Evolutionary conservation across 495 filamentous ascomycete species (phyloP), one percentile per base, ranked within the genome.

Genomic region (Chaetomium fimeti): DNA sequence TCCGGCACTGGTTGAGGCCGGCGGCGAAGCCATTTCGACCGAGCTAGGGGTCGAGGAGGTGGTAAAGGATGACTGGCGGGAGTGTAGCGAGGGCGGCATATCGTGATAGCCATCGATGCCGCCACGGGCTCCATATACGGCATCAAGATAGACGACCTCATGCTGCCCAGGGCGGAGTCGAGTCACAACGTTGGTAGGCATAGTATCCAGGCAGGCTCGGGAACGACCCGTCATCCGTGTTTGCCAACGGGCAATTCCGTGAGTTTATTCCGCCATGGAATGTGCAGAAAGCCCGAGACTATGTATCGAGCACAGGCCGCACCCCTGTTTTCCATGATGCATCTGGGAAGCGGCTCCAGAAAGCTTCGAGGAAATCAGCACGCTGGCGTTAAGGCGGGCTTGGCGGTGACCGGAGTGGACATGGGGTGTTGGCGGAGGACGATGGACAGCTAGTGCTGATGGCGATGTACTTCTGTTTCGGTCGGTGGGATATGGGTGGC

Each of bases 1-100:
- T 32, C 61, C 63, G 24, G 67, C 15, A 16, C 52, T 51, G 32
- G 47, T 15, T 3, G 61, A 63, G 25, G 28, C 29, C 8, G 69
- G 62, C 16, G 70, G 70, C 13, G 65, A 68, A 12, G 65, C 60
- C 70, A 72, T 72, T 13, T 57, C 59, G 53, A 38, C 36, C 1
- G 56, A 36, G 43, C 43, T 59, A 4, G 54, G 63, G n/a, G 49
- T 65, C 4, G 60, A 54, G 5, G 55, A 4, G 29, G 32, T 18
- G 32, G 28, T 36, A 18, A 29, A 16, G 40, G 27, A 53, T 2
- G 56, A 47, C 13, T 40, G 62, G 25, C 64, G 64, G 5, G 38
- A 60, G 45, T 66, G 51, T 8, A 57, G 32, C n/a, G 58, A 36
- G 20, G 57, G 13, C 16, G 57, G 36, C 27, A 49, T n/a, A 8